Evolutionary conservation across 495 filamentous ascomycete species (phyloP), one percentile per base, ranked within the genome.

Genomic region (Apodospora peruviana): DNA sequence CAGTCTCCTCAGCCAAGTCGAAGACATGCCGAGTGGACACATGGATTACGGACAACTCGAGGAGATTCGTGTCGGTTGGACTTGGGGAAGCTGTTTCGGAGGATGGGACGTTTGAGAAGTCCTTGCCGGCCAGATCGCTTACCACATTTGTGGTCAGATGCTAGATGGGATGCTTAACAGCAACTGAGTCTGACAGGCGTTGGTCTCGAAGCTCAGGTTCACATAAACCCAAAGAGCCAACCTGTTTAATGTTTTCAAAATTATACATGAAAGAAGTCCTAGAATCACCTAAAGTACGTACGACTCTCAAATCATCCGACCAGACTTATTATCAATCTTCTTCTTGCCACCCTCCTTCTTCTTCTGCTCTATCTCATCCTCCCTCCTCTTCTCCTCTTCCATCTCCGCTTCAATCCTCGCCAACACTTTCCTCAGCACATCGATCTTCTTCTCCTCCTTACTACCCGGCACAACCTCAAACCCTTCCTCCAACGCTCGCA

Each of bases 391-490:
- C 19, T 41, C 41, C 38, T 39, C 21, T 16, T 23, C 22, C 10
- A 57, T 17, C 41, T 54, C 51, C 23, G 11, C 44, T 47, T 51
- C 35, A 8, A 58, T 43, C 44, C 35, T 19, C 10, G 21, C 21
- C 2, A 58, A 38, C 0, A 55, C 19, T 0, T 38, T 44, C 14
- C 51, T 24, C 42, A 57, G 5, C 36, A 45, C 50, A 34, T 40
- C 24, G 2, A 54, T 19, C 37, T 51, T 52, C 4, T 41, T 22
- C 25, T 32, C 14, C 0, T 37, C 57, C 10, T 40, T 45, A 20
- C 38, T 25, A 0, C 53, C 61, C 39, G 46, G 89, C 80, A 52
- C 45, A 78, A 55, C 47, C 0, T 57, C 56, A 19, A 45, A 54
- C 18, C n/a, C n/a, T n/a, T 40, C 51, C 29, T 42, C 47, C 10